Base-by-base conservation (phyloP, 495 filamentous ascomycete species). In the Bacidia rubella region DNA sequence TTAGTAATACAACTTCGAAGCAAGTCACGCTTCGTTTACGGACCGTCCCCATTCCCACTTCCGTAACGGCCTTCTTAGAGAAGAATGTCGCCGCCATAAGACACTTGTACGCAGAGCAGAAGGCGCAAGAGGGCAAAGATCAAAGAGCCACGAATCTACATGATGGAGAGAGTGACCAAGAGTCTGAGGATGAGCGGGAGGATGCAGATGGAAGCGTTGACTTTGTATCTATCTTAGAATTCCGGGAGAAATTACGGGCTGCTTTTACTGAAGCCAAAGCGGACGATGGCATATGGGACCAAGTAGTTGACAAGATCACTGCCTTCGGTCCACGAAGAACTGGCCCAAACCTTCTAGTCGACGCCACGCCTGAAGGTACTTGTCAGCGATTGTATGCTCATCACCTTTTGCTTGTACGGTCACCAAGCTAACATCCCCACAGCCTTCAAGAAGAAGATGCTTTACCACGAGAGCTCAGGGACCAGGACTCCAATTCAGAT, bases 301-400 rank as follows among this genome's bases (percentile, higher is more conserved):
- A 78, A 46, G 73, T 85, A 5, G 77, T 94, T 25, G 83, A 93
- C 54, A 79, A 81, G 59, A 89, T 97, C 57, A 79, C 79, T 20
- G 83, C 89, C 0, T 99, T 99, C 67, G 92, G 93, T 0, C 92
- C 92, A 2, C 70, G 81, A 49, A 71, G 93, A 61, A 78, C 78
- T 17, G 93, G 92, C 0, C 87, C 92, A 3, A 99, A 97, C 62
- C 65, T 99, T 15, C 73, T 99, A 1, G 80, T 99, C 51, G 92
- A 97, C 69, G 74, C 76, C 7, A 96, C 90, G 2, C 72, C 78
- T 40, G 76, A 78, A 20, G 77, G 79, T 29, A 76, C 81, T 17
- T 90, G 85, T 66, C 74, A 81, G 23, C 85, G 80, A 70, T 82
- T 88, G 74, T 95, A 69, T 73, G 12, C 10, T 26, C 21, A n/a